Base-by-base conservation (phyloP, 805 yeast species). In the Saccharomycopsis synnaedendra region DNA sequence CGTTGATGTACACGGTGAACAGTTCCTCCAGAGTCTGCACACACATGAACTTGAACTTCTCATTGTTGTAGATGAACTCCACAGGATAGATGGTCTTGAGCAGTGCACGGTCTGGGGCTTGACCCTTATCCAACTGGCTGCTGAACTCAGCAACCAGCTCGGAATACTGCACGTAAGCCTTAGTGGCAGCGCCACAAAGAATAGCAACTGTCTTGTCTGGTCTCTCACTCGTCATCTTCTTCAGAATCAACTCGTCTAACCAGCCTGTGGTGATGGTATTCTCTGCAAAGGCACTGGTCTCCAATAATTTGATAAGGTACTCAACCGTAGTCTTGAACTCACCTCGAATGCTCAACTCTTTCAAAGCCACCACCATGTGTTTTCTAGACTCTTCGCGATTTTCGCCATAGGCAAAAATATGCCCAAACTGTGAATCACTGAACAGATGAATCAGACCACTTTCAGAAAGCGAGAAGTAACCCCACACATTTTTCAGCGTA, bases 381-480 rank as follows among this genome's bases (percentile, higher is more conserved):
- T 93, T 89, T 71, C 99, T 85, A 34, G 96, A 86, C 37, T 95
- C 95, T 66, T 86, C 94, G 70, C 99, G 84, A 63, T 89, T 90
- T 70, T 93, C 98, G 65, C 98, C 98, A 67, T 90, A 94, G 34
- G 99, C 97, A 65, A 93, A 93, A 54, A 93, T 93, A 66, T 93
- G 99, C 65, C 99, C 99, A 60, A 93, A 93, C 69, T 93, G 99
- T 48, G 98, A 90, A 67, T 93, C 99, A 32, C 96, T 84, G 70
- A 88, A 94, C 4, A 97, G 88, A 68, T 93, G 99, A 60, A 93
- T 94, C 46, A 96, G 89, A 53, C 97, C 95, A 64, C 86, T 90
- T 68, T 85, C 88, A 57, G 93, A 87, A 46, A 93, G 97, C 19
- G 96, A 87, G 77, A 93, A 93, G 66, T 93, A 93, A 71, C 99